A percentile compares a stretch with the other conserved stretches of the same genome.
Conservation (phyloP, 306 rosid species). For the Citrullus amarus region DNA sequence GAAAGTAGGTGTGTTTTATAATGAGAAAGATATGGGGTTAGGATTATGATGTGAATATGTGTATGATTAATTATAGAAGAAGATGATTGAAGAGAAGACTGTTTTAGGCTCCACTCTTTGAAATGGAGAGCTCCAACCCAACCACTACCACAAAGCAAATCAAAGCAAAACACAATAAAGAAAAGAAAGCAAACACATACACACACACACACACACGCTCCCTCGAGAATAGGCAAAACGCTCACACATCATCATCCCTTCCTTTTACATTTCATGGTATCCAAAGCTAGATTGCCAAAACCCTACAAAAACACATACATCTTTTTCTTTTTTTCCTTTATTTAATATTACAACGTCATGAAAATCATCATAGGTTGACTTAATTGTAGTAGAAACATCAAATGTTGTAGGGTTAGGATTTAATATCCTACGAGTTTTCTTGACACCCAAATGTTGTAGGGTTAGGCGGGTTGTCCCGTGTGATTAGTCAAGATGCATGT, state of each 20-base stretch:
- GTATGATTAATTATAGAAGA: neutral
- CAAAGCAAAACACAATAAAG: neutral
- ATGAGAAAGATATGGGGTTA: neutral
- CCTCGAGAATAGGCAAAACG: conserved; percentile 35
- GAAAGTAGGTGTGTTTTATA: neutral
- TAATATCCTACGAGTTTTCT: no score
- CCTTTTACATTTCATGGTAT: conserved; percentile 46
- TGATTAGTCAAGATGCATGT: no score
- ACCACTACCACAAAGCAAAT: neutral
- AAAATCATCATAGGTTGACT: no score
- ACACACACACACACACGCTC: conserved; percentile 30
- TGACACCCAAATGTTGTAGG: no score
- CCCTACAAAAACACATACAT: neutral
- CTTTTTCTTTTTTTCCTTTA: neutral
- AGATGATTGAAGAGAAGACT: conserved; percentile 6
- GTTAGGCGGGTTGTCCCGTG: no score
- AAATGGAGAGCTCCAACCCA: conserved; percentile 2
- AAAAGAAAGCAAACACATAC: conserved; percentile 26
- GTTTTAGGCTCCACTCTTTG: neutral
- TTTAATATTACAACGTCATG: neutral
- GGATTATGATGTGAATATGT: neutral
- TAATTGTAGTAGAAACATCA: no score
- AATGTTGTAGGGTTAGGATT: no score
- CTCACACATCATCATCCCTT: conserved; percentile 3
- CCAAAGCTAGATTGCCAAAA: conserved; percentile 28